Conservation (phyloP, 75 land plant genomes). For the Azolla pinnata region DNA sequence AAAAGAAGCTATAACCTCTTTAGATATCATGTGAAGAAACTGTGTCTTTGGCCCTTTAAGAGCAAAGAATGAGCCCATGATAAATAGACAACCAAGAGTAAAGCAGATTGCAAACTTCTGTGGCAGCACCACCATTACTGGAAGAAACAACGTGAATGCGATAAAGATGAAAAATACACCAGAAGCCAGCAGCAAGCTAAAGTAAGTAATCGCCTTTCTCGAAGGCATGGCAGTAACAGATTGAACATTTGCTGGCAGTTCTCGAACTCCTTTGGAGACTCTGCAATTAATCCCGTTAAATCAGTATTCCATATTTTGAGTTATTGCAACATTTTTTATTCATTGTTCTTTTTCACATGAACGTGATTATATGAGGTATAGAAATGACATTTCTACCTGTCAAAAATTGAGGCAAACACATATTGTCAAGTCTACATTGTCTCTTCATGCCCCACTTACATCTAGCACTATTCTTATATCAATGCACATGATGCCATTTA, state of each 20-base stretch:
- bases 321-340: too few relatives aligned
- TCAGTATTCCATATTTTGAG: too few relatives aligned
- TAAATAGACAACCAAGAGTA: conserved; percentile 77
- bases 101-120: conserved; percentile 96
- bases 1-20: conserved; percentile 49
- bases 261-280: conserved; percentile 86
- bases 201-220: conserved; percentile 75
- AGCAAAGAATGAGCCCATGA: conserved; percentile 95
- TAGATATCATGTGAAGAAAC: conserved; percentile 79
- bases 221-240: conserved; percentile 76
- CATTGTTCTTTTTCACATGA: too few relatives aligned
- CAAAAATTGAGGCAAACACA: too few relatives aligned
- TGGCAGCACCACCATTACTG: conserved; percentile 93
- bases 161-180: conserved; percentile 89
- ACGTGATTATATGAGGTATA: too few relatives aligned
- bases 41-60: conserved; percentile 85
- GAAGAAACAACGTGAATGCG: conserved; percentile 90
- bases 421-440: too few relatives aligned
- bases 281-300: too few relatives aligned
- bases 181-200: conserved; percentile 66
- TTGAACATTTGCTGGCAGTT: conserved; percentile 81
- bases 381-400: too few relatives aligned
- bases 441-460: too few relatives aligned
- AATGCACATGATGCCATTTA: too few relatives aligned
- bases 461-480: too few relatives aligned